Percentiles rank a stretch among this genome's conserved stretches.
phyloP scores from a whole-genome alignment of 1,284 basidiomycete species.

The Clitocybe nebularis region DNA sequence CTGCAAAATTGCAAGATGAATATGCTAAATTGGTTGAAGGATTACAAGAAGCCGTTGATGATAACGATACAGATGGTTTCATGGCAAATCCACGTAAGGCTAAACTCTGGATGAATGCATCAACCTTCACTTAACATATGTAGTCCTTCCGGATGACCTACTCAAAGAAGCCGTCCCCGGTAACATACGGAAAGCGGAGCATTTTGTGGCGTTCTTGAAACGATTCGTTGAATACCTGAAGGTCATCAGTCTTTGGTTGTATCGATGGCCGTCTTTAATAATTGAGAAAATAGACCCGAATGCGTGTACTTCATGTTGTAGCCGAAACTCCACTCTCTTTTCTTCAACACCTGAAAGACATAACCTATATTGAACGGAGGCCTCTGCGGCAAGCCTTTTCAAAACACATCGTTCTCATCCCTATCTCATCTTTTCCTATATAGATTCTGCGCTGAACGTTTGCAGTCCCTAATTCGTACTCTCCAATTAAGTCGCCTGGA shows the following conservation, averaged over 20 bases:
- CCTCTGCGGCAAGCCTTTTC: constrained; percentile 73
- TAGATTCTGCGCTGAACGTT: constrained; percentile 94
- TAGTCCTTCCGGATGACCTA: constrained; percentile 92
- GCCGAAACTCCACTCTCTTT: constrained; percentile 99
- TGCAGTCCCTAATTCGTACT: constrained; percentile 92
- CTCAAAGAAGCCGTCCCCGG: constrained; percentile 95
- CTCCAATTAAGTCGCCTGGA: constrained; percentile 89
- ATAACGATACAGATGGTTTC: constrained; percentile 81
- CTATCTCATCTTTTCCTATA: constrained; percentile 3
- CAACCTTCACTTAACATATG: neutral
- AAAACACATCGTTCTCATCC: no score
- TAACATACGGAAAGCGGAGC: constrained; percentile 97
- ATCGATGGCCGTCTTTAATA: neutral
- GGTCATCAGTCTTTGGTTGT: constrained; percentile 35
- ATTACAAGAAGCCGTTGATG: constrained; percentile 72
- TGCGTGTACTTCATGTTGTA: constrained; percentile 98
- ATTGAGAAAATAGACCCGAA: constrained; percentile 68
- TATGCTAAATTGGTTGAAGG: constrained; percentile 97
- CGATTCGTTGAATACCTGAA: constrained; percentile 99
- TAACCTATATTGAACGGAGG: constrained; percentile 96
- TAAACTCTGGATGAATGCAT: neutral
- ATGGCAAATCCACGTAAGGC: constrained; percentile 82
- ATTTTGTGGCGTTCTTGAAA: constrained; percentile 98
- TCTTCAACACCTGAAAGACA: constrained; percentile 97
- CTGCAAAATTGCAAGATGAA: constrained; percentile 93